Conservation (phyloP, 108 stramenopile species). For the Skeletonema costatum region DNA sequence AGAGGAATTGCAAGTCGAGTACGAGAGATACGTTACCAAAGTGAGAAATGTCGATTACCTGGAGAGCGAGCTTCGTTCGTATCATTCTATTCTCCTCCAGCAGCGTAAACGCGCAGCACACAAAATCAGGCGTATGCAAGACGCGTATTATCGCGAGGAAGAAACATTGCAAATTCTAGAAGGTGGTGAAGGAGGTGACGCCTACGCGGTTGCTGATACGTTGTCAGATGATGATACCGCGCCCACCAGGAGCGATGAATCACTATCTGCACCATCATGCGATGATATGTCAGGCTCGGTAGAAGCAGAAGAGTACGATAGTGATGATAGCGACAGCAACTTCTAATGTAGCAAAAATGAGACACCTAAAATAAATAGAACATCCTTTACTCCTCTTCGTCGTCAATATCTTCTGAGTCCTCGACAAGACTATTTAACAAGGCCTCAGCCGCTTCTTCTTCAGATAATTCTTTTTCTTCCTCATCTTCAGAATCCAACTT, state of each 20-base stretch:
- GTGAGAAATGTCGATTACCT: slow-evolving; percentile 81
- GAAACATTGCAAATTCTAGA: slow-evolving; percentile 10
- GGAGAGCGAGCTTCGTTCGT: slow-evolving; percentile 65
- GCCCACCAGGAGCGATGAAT: slow-evolving; percentile 17
- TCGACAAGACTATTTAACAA: slow-evolving; percentile 54
- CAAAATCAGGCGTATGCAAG: slow-evolving; percentile 60
- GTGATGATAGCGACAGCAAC: slow-evolving; percentile 23
- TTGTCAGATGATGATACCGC: slow-evolving; percentile 5
- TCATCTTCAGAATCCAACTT: slow-evolving; percentile 74
- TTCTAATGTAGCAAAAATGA: slow-evolving; percentile 14
- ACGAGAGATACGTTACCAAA: slow-evolving; percentile 67
- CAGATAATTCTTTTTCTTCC: slow-evolving; percentile 61
- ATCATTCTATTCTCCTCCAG: slow-evolving; percentile 45
- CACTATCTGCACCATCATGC: slow-evolving; percentile 32
- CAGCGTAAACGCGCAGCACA: slow-evolving; percentile 59
- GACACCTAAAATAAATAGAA: background rate
- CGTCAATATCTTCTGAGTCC: slow-evolving; percentile 60
- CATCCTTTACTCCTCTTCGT: slow-evolving; percentile 44
- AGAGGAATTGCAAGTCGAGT: slow-evolving; percentile 76
- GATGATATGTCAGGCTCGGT: slow-evolving; percentile 16
- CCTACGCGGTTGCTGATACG: slow-evolving; percentile 1
- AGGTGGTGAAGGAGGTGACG: too few species aligned
- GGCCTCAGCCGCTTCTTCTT: slow-evolving; percentile 62
- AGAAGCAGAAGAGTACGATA: slow-evolving; percentile 9
- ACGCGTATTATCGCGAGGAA: slow-evolving; percentile 49